Percentiles rank a stretch among this genome's conserved stretches.
Conservation (phyloP, 306 rosid genomes). For the Luffa aegyptiaca region DNA sequence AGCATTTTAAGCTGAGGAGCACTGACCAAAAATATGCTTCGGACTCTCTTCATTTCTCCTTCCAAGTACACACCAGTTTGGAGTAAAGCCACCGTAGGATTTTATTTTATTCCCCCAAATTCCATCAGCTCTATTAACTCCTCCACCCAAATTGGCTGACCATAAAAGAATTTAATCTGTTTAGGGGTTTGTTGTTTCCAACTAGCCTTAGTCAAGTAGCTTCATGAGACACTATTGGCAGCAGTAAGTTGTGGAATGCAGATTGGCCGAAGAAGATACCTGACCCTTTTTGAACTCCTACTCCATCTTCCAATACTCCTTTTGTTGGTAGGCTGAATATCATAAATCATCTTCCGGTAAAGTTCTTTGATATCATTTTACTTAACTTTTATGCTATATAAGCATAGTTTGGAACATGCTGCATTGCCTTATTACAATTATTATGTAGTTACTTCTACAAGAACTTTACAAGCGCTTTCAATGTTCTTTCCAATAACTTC, state of each 20-base stretch:
- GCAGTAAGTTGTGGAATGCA: background rate
- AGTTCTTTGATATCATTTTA: background rate
- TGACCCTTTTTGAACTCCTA: background rate
- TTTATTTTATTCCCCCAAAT: background rate
- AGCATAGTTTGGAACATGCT: background rate
- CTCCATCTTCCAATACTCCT: background rate
- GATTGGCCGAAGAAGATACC: background rate
- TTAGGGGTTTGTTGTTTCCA: background rate
- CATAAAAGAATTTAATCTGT: background rate
- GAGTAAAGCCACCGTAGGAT: background rate
- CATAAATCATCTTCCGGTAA: background rate
- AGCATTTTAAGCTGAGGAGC: background rate
- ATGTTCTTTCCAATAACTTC: background rate
- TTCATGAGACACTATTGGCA: background rate
- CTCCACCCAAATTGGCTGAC: background rate
- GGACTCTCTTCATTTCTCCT: background rate
- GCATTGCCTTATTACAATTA: background rate
- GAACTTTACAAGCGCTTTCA: background rate
- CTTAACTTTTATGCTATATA: background rate
- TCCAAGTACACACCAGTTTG: background rate
- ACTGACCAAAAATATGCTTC: background rate
- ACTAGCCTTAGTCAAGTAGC: background rate
- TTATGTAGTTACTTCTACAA: background rate
- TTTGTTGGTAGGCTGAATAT: background rate
- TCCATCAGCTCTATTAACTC: background rate